phyloP scores from a whole-genome alignment of 1,139 yeast genomes.

The Geotrichum carabidarum region DNA sequence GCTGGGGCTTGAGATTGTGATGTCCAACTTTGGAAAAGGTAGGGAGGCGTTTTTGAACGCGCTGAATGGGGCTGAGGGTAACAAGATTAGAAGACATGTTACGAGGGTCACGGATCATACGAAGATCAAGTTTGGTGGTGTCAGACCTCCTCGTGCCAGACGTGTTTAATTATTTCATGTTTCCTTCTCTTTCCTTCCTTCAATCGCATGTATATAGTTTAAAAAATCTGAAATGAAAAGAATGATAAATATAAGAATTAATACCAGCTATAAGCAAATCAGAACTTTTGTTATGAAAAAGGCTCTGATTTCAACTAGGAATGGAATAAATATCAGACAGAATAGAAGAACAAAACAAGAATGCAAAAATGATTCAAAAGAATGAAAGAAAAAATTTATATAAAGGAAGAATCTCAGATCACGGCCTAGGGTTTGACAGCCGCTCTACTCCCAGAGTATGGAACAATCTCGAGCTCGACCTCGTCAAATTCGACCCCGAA shows the following conservation, averaged over 20 bases:
- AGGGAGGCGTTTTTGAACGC: slow-evolving; percentile 83
- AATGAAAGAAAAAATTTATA: not conserved
- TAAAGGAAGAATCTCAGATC: not conserved
- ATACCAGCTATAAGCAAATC: not conserved
- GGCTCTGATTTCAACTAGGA: not conserved
- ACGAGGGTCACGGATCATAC: slow-evolving; percentile 73
- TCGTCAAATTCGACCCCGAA: not conserved
- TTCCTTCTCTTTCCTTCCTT: not conserved
- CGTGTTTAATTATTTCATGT: slow-evolving; percentile 47
- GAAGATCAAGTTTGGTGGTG: slow-evolving; percentile 86
- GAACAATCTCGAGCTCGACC: slow-evolving; percentile 10
- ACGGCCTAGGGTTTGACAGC: slow-evolving; percentile 2
- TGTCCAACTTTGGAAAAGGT: slow-evolving; percentile 83
- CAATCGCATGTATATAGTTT: slow-evolving; percentile 4
- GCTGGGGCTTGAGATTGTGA: slow-evolving; percentile 51
- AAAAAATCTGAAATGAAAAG: not conserved
- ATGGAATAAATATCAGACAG: not conserved
- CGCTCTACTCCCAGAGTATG: slow-evolving; percentile 14
- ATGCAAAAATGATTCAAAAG: not conserved
- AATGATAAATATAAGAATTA: not conserved
- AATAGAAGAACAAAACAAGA: not conserved
- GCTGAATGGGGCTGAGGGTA: slow-evolving; percentile 85
- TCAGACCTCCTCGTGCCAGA: slow-evolving; percentile 75
- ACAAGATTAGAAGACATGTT: slow-evolving; percentile 56
- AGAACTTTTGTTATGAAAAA: not conserved